phyloP scores from a whole-genome alignment of 352 stramenopile genomes.

The Phytophthora sp. region DNA sequence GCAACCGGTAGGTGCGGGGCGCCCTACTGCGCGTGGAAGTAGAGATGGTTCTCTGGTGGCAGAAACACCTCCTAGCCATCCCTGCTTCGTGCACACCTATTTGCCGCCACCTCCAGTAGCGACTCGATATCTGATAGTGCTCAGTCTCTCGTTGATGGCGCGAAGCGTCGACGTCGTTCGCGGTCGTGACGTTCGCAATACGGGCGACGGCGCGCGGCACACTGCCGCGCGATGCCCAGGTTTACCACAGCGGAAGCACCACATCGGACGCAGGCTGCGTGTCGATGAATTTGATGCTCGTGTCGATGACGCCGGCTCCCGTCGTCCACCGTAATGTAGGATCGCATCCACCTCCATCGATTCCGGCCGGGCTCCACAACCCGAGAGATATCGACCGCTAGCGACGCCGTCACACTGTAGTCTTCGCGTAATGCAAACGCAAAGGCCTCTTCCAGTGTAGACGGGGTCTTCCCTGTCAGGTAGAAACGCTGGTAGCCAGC shows the following conservation, averaged over 20 bases:
- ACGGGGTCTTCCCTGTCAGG: not conserved
- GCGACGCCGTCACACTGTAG: no score
- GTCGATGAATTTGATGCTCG: not conserved
- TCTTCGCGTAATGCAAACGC: not conserved
- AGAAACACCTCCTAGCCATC: not conserved
- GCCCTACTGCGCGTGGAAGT: not conserved
- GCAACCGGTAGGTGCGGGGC: no score
- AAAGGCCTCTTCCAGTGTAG: not conserved
- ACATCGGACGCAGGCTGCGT: constrained; percentile 2
- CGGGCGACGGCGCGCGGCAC: constrained; percentile 17
- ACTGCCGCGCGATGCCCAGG: constrained; percentile 19
- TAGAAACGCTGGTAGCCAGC: not conserved
- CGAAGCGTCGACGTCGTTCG: no score
- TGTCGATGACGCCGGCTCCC: not conserved
- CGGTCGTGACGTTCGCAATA: no score
- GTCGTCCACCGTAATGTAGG: no score
- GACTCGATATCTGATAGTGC: no score
- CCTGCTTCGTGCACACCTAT: not conserved
- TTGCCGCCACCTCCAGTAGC: not conserved
- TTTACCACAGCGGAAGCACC: constrained; percentile 14
- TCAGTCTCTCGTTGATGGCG: no score
- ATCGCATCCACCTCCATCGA: not conserved
- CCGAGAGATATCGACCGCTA: no score
- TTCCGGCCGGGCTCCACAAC: no score
- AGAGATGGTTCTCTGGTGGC: not conserved